Evolutionary conservation across 2,329 filamentous ascomycete species (phyloP), one percentile per base, ranked within the genome.

Genomic region (Penicillium sp.): DNA sequence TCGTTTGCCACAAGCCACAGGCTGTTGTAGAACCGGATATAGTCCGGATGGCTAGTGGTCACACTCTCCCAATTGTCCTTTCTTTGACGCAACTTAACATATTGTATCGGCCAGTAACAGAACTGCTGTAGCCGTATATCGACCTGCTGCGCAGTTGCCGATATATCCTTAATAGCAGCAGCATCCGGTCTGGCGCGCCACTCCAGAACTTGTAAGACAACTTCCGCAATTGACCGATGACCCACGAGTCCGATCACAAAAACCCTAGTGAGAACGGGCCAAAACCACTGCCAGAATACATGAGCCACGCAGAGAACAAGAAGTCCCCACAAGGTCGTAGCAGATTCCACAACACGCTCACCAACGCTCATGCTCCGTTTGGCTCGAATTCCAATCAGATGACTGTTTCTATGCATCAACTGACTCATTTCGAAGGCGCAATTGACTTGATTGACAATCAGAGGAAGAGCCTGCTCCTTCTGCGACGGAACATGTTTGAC

Each of bases 1-100:
- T 99, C 94, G 75, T 99, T 99, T 28, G 92, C 92, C 21, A 99
- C 94, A 8, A 99, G 87, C 94, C 94, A 99, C 4, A 99, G 78
- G 66, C 91, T 96, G 71, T 99, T 99, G 76, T 97, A 99, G 74
- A 99, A 99, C 15, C 94, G 88, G 61, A 99, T 99, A 70, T 99
- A 99, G 71, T 99, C 94, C 0, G 93, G 90, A 71, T 99, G 93
- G 64, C 88, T 96, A 44, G 88, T 94, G 0, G 92, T 96, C 50
- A 97, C 88, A 69, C 93, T 97, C 53, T 91, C 89, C 93, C 94
- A 97, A 63, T 95, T 90, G 57, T 87, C 85, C 68, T 95, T 95
- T 36, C 92, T 82, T 66, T 89, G 86, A n/a, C 92, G 87, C 43
- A 99, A 74, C 15, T 91, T 97, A 41, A 93, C 81, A 68, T 97